phyloP scores from a whole-genome alignment of 148 eudicot species.

The Cornus suecica region DNA sequence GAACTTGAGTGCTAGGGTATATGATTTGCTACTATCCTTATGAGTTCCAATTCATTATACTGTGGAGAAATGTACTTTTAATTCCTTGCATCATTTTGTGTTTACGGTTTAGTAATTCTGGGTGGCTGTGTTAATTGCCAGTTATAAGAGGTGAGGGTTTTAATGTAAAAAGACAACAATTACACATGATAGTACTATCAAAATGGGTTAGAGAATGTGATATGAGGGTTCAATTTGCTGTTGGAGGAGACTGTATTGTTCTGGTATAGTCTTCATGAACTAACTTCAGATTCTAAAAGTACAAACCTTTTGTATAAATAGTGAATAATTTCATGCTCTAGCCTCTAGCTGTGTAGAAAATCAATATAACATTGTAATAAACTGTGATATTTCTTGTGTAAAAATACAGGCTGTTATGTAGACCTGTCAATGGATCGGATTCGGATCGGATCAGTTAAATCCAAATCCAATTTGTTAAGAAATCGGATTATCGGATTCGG shows the following conservation, averaged over 20 bases:
- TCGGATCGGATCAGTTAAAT: too few species aligned
- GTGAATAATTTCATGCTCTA: too few species aligned
- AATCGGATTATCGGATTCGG: too few species aligned
- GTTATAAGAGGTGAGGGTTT: background rate
- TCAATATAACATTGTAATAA: too few species aligned
- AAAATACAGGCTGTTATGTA: too few species aligned
- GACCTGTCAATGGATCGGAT: too few species aligned
- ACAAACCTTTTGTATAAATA: too few species aligned
- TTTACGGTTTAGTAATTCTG: background rate
- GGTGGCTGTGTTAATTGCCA: background rate
- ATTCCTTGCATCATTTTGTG: background rate
- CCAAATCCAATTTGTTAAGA: too few species aligned
- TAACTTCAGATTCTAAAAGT: too few species aligned
- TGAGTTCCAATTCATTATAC: background rate
- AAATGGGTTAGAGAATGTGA: background rate
- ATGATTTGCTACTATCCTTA: slow-evolving; percentile 7
- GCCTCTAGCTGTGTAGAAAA: too few species aligned
- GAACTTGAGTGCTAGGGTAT: slow-evolving; percentile 98
- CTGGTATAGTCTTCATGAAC: too few species aligned
- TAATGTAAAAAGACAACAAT: background rate
- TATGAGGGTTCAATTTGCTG: background rate
- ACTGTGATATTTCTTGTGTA: too few species aligned
- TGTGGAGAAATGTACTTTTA: background rate
- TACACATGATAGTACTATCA: background rate
- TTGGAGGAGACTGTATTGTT: background rate